phyloP scores from a whole-genome alignment of 2,329 filamentous ascomycete genomes.

The Ophiostoma triangulosporum region DNA sequence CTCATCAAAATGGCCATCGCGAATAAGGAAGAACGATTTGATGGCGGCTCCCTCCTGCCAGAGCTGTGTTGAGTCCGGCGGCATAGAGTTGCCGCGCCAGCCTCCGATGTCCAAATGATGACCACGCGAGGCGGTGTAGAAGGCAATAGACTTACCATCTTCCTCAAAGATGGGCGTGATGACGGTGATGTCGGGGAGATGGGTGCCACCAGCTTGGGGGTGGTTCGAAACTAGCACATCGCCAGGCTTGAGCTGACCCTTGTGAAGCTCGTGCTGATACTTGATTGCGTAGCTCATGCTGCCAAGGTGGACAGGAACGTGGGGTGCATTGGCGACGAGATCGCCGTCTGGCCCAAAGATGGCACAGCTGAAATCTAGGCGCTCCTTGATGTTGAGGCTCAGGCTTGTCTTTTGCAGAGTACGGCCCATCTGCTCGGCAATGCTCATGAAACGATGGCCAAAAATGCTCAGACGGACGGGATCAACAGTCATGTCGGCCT shows the following conservation, averaged over 20 bases:
- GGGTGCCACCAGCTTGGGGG: conserved; percentile 41
- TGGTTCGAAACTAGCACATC: conserved; percentile 78
- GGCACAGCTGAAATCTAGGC: conserved; percentile 71
- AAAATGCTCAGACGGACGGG: conserved; percentile 70
- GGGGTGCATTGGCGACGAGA: conserved; percentile 65
- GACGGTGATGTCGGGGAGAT: conserved; percentile 71
- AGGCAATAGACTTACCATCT: conserved; percentile 49
- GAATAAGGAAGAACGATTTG: conserved; percentile 24
- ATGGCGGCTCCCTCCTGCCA: conserved; percentile 31
- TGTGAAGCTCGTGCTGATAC: neutral
- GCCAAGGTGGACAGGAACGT: conserved; percentile 67
- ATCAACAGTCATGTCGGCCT: conserved; percentile 39
- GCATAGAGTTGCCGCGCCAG: conserved; percentile 33
- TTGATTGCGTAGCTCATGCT: conserved; percentile 65
- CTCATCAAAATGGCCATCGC: neutral
- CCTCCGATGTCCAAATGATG: conserved; percentile 79
- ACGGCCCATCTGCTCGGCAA: conserved; percentile 73
- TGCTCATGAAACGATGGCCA: conserved; percentile 72
- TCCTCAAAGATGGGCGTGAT: conserved; percentile 63
- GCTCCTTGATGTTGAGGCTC: conserved; percentile 73
- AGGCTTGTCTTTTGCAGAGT: conserved; percentile 62
- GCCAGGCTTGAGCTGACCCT: conserved; percentile 57
- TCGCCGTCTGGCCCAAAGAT: conserved; percentile 63
- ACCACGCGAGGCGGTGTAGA: conserved; percentile 67
- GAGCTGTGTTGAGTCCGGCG: conserved; percentile 24